These are phyloP conservation scores for Boehmeria nivea DNA, from an alignment of 306 rosid genomes.

Conservation along the genomic window DNA sequence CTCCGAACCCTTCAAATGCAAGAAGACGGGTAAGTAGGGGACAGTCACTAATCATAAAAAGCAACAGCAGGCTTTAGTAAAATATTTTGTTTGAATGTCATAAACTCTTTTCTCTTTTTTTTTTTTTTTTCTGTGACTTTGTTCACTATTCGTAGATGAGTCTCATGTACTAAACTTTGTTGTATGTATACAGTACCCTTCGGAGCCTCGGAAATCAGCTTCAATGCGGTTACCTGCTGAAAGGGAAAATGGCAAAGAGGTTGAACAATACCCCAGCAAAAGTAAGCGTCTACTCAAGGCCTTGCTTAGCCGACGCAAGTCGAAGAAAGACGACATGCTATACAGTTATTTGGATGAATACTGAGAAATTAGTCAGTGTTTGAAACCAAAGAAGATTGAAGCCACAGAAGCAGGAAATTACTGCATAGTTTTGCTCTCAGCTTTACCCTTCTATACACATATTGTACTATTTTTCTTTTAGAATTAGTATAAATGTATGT, in stretches of 20 bases:
- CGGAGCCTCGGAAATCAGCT: constrained; percentile 87
- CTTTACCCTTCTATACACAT: constrained; percentile 23
- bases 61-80: background rate
- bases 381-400: constrained; percentile 20
- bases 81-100: background rate
- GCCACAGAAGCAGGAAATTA: constrained; percentile 30
- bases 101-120: background rate
- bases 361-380: constrained; percentile 31
- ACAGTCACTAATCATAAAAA: constrained; percentile 4
- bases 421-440: constrained; percentile 30
- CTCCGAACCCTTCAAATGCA: constrained; percentile 69
- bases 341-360: constrained; percentile 93
- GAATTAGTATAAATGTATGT: constrained; percentile 17
- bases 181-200: constrained; percentile 57
- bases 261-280: constrained; percentile 80
- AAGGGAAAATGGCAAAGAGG: constrained; percentile 55
- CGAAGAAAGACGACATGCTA: constrained; percentile 87
- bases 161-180: constrained; percentile 7
- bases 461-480: constrained; percentile 15
- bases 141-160: background rate
- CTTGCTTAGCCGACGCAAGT: constrained; percentile 91
- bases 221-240: constrained; percentile 88
- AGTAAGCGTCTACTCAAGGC: constrained; percentile 94
- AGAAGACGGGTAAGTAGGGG: constrained; percentile 59
- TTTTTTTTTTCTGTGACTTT: too few species aligned